phyloP scores from a whole-genome alignment of 495 filamentous ascomycete genomes.

The Mycothermus thermophilus region DNA sequence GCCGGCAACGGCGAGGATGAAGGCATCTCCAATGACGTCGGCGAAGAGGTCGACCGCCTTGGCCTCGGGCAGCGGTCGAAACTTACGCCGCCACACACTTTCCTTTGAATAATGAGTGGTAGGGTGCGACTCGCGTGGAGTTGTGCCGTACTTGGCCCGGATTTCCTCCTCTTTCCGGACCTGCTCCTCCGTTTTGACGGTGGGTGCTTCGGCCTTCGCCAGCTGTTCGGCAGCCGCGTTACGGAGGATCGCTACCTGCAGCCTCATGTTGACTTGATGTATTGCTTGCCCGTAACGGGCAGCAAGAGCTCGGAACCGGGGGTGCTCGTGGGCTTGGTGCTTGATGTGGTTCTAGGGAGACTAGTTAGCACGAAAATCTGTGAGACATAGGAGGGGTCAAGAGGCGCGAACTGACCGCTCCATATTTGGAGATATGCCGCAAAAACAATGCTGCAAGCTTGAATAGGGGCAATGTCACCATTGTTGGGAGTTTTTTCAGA shows the following conservation, averaged over 20 bases:
- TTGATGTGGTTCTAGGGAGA: constrained; percentile 73
- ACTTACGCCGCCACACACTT: constrained; percentile 39
- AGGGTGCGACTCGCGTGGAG: constrained; percentile 22
- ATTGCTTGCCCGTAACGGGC: constrained; percentile 55
- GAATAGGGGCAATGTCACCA: constrained; percentile 39
- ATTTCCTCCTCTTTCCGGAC: constrained; percentile 47
- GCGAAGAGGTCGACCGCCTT: constrained; percentile 95
- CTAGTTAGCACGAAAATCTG: no score
- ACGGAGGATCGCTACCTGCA: constrained; percentile 72
- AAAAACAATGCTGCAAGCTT: constrained; percentile 36
- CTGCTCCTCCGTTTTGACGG: constrained; percentile 67
- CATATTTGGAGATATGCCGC: constrained; percentile 46
- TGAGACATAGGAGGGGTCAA: not conserved
- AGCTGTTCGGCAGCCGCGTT: constrained; percentile 50
- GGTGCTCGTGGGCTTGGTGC: constrained; percentile 85
- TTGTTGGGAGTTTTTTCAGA: no score
- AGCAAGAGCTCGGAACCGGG: constrained; percentile 71
- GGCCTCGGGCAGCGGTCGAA: constrained; percentile 66
- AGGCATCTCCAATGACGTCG: constrained; percentile 83
- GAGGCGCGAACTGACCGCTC: constrained; percentile 28
- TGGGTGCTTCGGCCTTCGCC: constrained; percentile 55
- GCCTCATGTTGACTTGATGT: constrained; percentile 86
- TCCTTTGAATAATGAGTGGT: no score
- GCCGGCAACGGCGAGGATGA: constrained; percentile 72
- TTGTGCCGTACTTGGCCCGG: constrained; percentile 27